Evolutionary conservation across 2,329 filamentous ascomycete species (phyloP), one percentile per base, ranked within the genome.

Genomic region (Ophiobolus disseminans): DNA sequence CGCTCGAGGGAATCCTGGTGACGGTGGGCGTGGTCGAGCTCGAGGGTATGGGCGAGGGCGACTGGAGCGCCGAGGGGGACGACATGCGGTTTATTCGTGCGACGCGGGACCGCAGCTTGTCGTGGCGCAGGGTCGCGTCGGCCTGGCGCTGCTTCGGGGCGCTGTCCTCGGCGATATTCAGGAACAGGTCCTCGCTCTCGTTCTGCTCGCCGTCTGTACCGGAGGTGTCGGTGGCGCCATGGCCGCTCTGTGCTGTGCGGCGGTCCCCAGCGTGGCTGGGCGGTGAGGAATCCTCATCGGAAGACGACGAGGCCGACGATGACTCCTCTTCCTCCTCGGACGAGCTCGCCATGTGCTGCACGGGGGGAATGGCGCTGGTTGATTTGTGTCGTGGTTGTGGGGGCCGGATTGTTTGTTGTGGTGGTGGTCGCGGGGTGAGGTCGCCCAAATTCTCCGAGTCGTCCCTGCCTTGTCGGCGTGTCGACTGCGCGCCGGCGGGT

Each of bases 131-230:
- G n/a, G 58, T 45, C 20, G 58, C 49, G 30, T 72, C 70, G 6
- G 57, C 51, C 14, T 56, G 50, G 20, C 60, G 55, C 42, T 58
- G 66, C 26, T 52, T 62, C 14, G 66, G 61, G 21, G 67, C 64
- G 38, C 43, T 68, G 53, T 75, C 72, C 38, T 69, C 69, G 37
- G 75, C 75, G 45, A 76, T 70, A 50, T 76, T 70, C 38, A 76
- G 56, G 50, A 77, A 77, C 21, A 77, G 62, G 53, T 77, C 75
- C 54, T 76, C 75, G 32, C 46, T 50, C 25, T 62, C 75, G 32
- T 48, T 50, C 25, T 62, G 60, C 35, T 67, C 66, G 39, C 56
- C 62, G n/a, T 65, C 57, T 11, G 56, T 50, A 35, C 54, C 55
- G 28, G 60, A 57, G 13, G 48, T 55, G 30, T 52, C 54, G 11